Base-by-base conservation (phyloP, 2,329 filamentous ascomycete species). In the Xylariaceae sp. region DNA sequence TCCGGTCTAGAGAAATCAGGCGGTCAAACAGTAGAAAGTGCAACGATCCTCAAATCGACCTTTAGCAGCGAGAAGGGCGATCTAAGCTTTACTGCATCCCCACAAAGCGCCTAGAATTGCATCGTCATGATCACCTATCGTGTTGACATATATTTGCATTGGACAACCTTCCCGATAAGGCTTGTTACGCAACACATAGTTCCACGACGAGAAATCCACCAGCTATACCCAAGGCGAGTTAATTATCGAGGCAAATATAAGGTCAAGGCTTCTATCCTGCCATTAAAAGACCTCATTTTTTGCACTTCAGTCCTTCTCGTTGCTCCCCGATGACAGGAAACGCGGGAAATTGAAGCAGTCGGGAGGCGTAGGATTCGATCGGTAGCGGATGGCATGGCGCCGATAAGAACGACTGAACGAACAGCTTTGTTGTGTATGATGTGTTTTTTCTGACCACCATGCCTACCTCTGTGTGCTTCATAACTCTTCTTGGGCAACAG, bases 1-100 rank as follows among this genome's bases (percentile, higher is more conserved):
- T 69, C 69, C 7, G 71, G 68, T 10, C 57, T 73, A 33, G 72
- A 73, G 55, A 73, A 74, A 60, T 47, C 70, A 21, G 67, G 68
- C 16, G 55, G 69, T 11, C 64, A 64, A 39, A 67, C 65, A 47
- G 62, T 65, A 1, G 71, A 72, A 24, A 72, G 71, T 52, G 64
- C 70, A 10, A 61, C 64, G 18, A 58, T 65, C 18, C 62, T 68
- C 43, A 67, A 68, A 42, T 67, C 67, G 15, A 57, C 62, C 5
- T 69, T 72, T 32, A 69, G 69, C 46, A 63, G 55, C 18, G 70
- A 72, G 43, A 67, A 71, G 48, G 64, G 64, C 6, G 62, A 64
- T 27, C 53, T 65, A 3, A 51, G 49, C 13, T 61, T 63, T 39
- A 24, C 65, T 6, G 23, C 64, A 13, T 60, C 67, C 30, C 68